Evolutionary conservation across 1,139 yeast species (phyloP).

Genomic region (Kurtzmaniella quercitrusa): DNA sequence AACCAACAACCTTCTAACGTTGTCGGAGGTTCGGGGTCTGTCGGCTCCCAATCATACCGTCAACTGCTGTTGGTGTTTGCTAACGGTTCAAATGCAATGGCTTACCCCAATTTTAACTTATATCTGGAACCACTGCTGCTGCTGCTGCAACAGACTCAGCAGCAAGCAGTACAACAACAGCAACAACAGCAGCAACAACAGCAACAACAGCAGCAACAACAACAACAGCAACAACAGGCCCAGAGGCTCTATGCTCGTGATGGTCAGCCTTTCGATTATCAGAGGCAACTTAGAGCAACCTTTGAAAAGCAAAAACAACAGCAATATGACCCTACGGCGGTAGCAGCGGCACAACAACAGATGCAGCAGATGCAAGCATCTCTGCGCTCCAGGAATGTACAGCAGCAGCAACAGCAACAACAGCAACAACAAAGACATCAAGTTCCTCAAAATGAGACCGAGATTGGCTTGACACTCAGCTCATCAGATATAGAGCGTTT

Average conservation of each 20-base stretch:
- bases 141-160: constrained; percentile 11
- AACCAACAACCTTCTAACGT: neutral
- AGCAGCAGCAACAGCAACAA: constrained; percentile 8
- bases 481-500: constrained; percentile 47
- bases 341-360: neutral
- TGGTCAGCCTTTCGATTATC: constrained; percentile 3
- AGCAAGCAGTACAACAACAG: constrained; percentile 11
- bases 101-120: constrained; percentile 12
- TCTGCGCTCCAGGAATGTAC: neutral
- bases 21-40: constrained; percentile 1
- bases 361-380: constrained; percentile 2
- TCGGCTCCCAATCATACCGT: neutral
- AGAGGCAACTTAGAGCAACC: constrained; percentile 1
- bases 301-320: constrained; percentile 2
- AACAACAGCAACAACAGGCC: constrained; percentile 6
- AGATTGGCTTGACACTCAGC: constrained; percentile 19
- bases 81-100: constrained; percentile 8
- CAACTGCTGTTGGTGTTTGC: constrained; percentile 5
- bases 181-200: constrained; percentile 8
- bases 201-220: constrained; percentile 6
- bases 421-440: constrained; percentile 8
- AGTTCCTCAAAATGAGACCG: constrained; percentile 5
- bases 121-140: constrained; percentile 15
- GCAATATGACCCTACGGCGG: constrained; percentile 1
- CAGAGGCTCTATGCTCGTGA: constrained; percentile 2